Base-by-base conservation (phyloP, 2,329 filamentous ascomycete genomes). In the Colletotrichum sp. region DNA sequence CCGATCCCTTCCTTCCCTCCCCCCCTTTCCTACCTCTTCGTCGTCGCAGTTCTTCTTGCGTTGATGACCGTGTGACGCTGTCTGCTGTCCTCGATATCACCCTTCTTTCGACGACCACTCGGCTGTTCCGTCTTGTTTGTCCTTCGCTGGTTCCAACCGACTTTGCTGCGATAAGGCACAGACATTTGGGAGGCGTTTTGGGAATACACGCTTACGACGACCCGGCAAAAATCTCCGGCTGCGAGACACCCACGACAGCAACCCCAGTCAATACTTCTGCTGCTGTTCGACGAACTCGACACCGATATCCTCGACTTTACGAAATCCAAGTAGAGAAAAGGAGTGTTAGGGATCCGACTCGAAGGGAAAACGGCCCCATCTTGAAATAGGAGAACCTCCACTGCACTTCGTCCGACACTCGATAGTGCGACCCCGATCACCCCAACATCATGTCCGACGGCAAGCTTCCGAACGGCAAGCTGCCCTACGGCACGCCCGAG, bases 401-500 rank as follows among this genome's bases (percentile, higher is more conserved):
- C n/a, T 52, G 44, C n/a, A 22, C n/a, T 52, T 52, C 44, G 6
- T 52, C 44, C 22, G 8, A 67, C 27, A 19, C 48, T 48, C 28
- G 30, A 34, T 2, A 70, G 16, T 25, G 8, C 60, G 13, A n/a
- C 27, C 4, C 11, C 16, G 22, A 27, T 22, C 19, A 57, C 25
- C 8, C 25, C 13, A 22, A 71, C 72, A 75, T 70, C 65, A 76
- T 76, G 74, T 48, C 74, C 52, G 71, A 76, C 22, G 64, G 71
- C 13, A 75, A 64, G 44, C 73, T 71, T 16, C 73, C 73, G 8
- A 64, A 71, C n/a, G 74, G 74, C 25, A 71, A 75, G 30, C 60
- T 74, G 63, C 74, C 75, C 3, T 32, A 77, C 25, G 75, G 72
- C 59, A 72, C 75, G n/a, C 79, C 78, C 9, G 72, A 78, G 69